Evolutionary conservation across 2,329 filamentous ascomycete genomes (phyloP), one percentile per base, ranked within the genome.

Genomic region (Rosellinia necatrix): DNA sequence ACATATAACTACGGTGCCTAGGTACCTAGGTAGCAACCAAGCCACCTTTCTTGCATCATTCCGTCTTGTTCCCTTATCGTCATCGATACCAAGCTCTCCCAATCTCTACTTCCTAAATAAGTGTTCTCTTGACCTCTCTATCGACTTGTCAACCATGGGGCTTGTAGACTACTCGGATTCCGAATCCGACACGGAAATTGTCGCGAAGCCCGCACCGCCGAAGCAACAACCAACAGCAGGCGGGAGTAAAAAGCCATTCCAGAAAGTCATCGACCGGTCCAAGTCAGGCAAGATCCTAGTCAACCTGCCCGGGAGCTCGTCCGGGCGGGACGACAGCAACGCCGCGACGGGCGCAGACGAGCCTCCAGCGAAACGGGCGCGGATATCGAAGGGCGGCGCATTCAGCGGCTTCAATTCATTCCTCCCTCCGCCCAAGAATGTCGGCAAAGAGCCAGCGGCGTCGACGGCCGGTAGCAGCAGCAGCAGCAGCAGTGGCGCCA

Each of bases 371-470:
- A 96, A 96, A 70, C 86, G 88, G 57, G 80, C 83, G 15, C 85
- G 85, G 46, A 83, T 83, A 1, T 67, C 66, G 3, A 62, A 58
- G 13, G 66, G 81, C 3, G 85, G 86, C 24, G 81, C 82, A 4
- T 92, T 96, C 66, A 82, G 89, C 48, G 89, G 87, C 2, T 94
- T 97, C 77, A 94, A 93, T 70, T 87, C 91, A 2, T 85, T 96
- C 64, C 80, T 97, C 17, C 93, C 93, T 2, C 81, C 92, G 22
- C 92, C 93, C 3, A 97, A 96, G 70, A 80, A 81, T 59, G 68
- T 75, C 13, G 75, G 71, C 43, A 71, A 75, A 48, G 70, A 75
- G 62, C 57, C 69, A 13, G 70, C 72, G 47, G 66, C 73, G 10
- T 64, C 70, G 2, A 68, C 71, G 64, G 46, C 64, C 67, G 61